Evolutionary conservation across 371 early-diverging fungal genomes (phyloP).

Genomic region (Encephalitozoon hellem): DNA sequence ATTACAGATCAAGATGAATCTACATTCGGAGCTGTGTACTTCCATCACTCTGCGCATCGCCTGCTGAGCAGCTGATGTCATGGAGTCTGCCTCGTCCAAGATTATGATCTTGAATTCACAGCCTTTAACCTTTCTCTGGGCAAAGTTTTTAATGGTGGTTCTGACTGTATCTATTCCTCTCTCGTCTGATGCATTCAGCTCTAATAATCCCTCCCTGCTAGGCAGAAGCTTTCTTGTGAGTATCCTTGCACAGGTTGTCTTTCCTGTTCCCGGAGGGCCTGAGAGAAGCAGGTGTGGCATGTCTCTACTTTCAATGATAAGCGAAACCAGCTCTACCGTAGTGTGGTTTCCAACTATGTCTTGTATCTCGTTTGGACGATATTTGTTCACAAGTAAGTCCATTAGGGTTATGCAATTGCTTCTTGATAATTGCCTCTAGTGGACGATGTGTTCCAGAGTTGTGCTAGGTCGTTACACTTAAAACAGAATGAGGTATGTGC

Average conservation of each 20-base stretch:
- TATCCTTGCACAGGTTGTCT: conserved; percentile 86
- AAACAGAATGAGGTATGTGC: neutral
- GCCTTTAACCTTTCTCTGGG: conserved; percentile 64
- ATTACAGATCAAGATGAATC: conserved; percentile 95
- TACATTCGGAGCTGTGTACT: conserved; percentile 77
- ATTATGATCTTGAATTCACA: conserved; percentile 72
- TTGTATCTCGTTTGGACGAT: conserved; percentile 72
- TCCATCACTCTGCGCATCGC: conserved; percentile 92
- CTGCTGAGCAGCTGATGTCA: conserved; percentile 65
- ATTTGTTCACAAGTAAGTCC: conserved; percentile 72
- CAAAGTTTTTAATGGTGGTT: conserved; percentile 85
- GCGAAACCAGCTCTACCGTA: conserved; percentile 72
- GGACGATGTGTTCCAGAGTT: neutral
- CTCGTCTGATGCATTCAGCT: conserved; percentile 96
- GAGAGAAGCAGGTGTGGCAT: conserved; percentile 89
- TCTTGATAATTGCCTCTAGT: neutral
- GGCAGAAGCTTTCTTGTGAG: conserved; percentile 74
- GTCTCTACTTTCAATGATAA: conserved; percentile 76
- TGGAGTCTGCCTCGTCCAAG: conserved; percentile 84
- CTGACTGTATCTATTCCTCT: conserved; percentile 93
- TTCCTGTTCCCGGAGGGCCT: conserved; percentile 94
- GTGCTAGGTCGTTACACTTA: neutral
- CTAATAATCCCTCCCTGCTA: conserved; percentile 78
- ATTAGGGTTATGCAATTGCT: conserved; percentile 3
- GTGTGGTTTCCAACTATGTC: conserved; percentile 90